A percentile compares a stretch with the other conserved stretches of the same genome.
Conservation (phyloP, 2,329 filamentous ascomycete genomes). For the Exophiala alcalophila region DNA sequence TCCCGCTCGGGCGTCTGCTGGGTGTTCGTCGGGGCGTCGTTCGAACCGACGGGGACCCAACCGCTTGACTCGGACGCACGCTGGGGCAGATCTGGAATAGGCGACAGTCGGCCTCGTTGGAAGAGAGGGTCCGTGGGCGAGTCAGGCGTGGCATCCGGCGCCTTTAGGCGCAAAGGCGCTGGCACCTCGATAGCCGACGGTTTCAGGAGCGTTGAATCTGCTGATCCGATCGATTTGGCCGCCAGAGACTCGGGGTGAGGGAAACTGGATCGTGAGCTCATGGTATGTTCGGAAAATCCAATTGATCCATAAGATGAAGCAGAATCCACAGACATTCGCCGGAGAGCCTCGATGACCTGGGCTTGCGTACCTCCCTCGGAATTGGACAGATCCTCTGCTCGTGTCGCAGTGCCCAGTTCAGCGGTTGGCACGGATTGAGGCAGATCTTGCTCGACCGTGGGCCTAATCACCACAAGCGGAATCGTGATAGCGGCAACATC, state of each 20-base stretch:
- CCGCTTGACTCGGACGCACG: constrained; percentile 11
- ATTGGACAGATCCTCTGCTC: background rate
- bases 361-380: background rate
- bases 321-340: constrained; percentile 36
- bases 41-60: constrained; percentile 19
- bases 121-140: constrained; percentile 50
- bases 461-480: constrained; percentile 16
- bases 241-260: constrained; percentile 46
- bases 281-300: constrained; percentile 34
- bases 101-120: constrained; percentile 40
- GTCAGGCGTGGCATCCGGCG: constrained; percentile 34
- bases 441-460: constrained; percentile 2
- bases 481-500: constrained; percentile 1
- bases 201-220: constrained; percentile 39
- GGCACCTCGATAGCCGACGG: constrained; percentile 36
- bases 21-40: constrained; percentile 6
- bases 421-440: too few species aligned
- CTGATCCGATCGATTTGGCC: constrained; percentile 7
- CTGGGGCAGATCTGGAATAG: constrained; percentile 27
- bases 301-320: constrained; percentile 42
- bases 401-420: too few species aligned
- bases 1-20: constrained; percentile 2
- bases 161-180: constrained; percentile 19
- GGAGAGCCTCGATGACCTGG: constrained; percentile 8
- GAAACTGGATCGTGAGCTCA: constrained; percentile 57